Evolutionary conservation across 768 basidiomycete genomes (phyloP), one percentile per base, ranked within the genome.

Genomic region (Phanerochaete sordida): DNA sequence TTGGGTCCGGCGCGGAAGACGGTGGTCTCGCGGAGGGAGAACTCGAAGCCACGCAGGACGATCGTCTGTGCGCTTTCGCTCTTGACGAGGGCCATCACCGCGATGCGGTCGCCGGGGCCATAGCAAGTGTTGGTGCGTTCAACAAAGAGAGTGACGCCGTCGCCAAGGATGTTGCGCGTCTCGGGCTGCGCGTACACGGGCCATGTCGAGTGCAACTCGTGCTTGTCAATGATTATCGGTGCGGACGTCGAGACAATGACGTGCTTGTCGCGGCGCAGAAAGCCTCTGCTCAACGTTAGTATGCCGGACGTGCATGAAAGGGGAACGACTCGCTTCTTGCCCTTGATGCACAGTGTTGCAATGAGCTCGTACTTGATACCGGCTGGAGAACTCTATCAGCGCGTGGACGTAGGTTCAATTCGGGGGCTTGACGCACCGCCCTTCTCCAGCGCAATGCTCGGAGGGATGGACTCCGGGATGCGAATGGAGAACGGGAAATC

Each of bases 121-220:
- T 88, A 93, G 66, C 94, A 95, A 7, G 88, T 88, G 59, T 84
- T 80, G 26, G 79, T 79, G 37, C 95, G 87, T 27, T 90, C 85
- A 21, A 94, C 87, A 46, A 81, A 84, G 61, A 97, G 83, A 24
- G 81, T 86, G 19, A 93, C 80, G 27, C 86, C 87, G 2, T 92
- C 87, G 62, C 86, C 83, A 2, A 77, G 67, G 19, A 84, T 73
- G 16, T 82, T 79, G n/a, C 91, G 87, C 33, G 79, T 80, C 66
- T 93, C 90, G 12, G 83, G 82, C 69, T 93, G 90, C 51, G 83
- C 83, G 69, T 93, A 96, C 30, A 95, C 82, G 2, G 95, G 94
- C 95, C 95, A 97, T 1, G 91, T 88, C 3, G 93, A 90, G 68
- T 96, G 94, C 7, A 95, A 77, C 64, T 96, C 95, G 68, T 96